Evolutionary conservation across 306 rosid genomes (phyloP), one percentile per base, ranked within the genome.

Genomic region (Cucurbita ficifolia): DNA sequence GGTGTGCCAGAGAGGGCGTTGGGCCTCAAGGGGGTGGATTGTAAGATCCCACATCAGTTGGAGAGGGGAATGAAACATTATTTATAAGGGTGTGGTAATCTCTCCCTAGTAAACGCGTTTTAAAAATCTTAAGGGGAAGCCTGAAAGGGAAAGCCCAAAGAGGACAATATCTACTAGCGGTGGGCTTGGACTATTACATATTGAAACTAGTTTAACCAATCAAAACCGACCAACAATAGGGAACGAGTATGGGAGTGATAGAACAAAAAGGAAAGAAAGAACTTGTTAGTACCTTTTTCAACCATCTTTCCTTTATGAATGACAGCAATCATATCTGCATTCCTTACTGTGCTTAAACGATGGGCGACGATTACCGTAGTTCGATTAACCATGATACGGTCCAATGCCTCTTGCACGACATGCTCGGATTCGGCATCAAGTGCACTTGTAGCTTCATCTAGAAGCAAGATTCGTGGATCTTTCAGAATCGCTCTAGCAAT

Each of bases 401-500:
- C 86, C 40, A 85, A 42, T 33, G 89, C 86, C 63, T 85, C 87
- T 45, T 85, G 89, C 39, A 85, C 89, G 4, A 74, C 76, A 63
- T 82, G 82, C 82, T 85, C 89, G 9, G 89, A 85, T 78, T 85
- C 89, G 8, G 82, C 80, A 64, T 85, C 89, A 10, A 85, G 86
- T 17, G 89, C 89, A 14, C 89, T 85, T 18, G 88, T 85, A 9
- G 88, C 88, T 80, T 85, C 88, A 74, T 85, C 88, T 21, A 85
- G 68, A 55, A 85, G 88, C 22, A 85, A 62, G 77, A 85, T 82
- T 74, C 80, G 58, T 6, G 86, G 88, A 70, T 82, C 81, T 64
- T 85, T 85, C n/a, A 85, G 45, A 42, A 85, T 80, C 6, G 88
- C 88, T 74, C 88, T 78, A 14, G 88, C 88, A 46, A 85, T 82